phyloP scores from a whole-genome alignment of 2,329 filamentous ascomycete genomes.

The Sphaceloma murrayae region DNA sequence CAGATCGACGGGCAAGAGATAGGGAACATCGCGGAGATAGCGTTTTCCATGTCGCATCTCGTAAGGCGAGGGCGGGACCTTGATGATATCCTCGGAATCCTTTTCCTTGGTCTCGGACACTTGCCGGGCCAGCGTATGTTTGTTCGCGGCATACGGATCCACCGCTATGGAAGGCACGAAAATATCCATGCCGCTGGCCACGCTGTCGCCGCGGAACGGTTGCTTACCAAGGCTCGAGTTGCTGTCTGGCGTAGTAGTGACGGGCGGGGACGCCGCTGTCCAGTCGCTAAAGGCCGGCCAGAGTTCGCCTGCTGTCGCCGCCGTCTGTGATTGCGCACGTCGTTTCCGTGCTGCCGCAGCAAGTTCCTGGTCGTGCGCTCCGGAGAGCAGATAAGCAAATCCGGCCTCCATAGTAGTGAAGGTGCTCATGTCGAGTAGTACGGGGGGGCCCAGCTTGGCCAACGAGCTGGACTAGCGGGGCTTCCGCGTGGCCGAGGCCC shows the following conservation, averaged over 20 bases:
- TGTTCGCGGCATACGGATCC: not conserved
- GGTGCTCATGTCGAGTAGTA: slow-evolving; percentile 1
- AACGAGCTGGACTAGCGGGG: not conserved
- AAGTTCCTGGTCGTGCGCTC: slow-evolving; percentile 7
- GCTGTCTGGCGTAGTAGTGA: not conserved
- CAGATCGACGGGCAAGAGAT: slow-evolving; percentile 83
- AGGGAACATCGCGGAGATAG: slow-evolving; percentile 70
- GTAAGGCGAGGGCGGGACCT: slow-evolving; percentile 35
- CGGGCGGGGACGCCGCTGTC: not conserved
- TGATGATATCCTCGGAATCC: slow-evolving; percentile 11
- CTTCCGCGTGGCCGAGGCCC: slow-evolving; percentile 8
- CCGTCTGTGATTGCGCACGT: not conserved
- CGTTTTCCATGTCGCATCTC: slow-evolving; percentile 67
- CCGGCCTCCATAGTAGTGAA: slow-evolving; percentile 14
- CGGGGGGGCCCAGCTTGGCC: not conserved
- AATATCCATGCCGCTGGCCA: slow-evolving; percentile 8
- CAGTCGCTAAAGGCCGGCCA: slow-evolving; percentile 6
- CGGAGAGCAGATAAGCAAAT: slow-evolving; percentile 13
- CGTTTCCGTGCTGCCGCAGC: slow-evolving; percentile 9
- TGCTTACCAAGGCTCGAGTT: slow-evolving; percentile 1
- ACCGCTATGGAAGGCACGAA: not conserved
- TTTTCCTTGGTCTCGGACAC: not conserved
- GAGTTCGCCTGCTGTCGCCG: not conserved
- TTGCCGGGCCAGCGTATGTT: not conserved
- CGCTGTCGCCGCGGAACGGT: slow-evolving; percentile 4